phyloP scores from a whole-genome alignment of 129 eudicot species.

The Escallonia herrerae region DNA sequence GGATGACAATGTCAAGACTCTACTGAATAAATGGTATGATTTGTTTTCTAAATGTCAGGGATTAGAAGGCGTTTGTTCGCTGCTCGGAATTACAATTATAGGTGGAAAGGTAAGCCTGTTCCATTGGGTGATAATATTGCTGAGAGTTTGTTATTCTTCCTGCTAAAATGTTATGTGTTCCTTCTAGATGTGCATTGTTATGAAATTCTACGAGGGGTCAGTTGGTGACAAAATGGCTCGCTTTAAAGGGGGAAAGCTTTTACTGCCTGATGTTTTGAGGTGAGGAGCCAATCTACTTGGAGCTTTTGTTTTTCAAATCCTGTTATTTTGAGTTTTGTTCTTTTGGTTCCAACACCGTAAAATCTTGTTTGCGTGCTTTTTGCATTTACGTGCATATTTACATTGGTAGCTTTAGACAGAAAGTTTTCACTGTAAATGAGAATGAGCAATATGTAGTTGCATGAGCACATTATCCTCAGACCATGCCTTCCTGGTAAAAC shows the following conservation, averaged over 20 bases:
- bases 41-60: conserved; percentile 50
- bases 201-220: conserved; percentile 93
- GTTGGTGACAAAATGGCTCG: conserved; percentile 77
- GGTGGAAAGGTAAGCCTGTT: conserved; percentile 57
- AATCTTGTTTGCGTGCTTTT: too few species aligned
- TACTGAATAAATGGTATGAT: conserved; percentile 49
- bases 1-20: conserved; percentile 53
- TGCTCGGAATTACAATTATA: conserved; percentile 62
- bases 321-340: too few species aligned
- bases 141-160: background rate
- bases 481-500: background rate
- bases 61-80: conserved; percentile 55
- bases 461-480: too few species aligned
- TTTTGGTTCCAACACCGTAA: too few species aligned
- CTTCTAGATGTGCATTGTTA: conserved; percentile 69
- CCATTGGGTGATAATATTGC: background rate
- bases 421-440: too few species aligned
- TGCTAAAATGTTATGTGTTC: conserved; percentile 8
- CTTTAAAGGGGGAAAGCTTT: conserved; percentile 62
- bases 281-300: conserved; percentile 7
- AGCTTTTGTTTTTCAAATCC: too few species aligned
- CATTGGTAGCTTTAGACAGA: too few species aligned
- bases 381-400: too few species aligned
- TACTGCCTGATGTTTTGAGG: conserved; percentile 73
- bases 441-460: too few species aligned